phyloP scores from a whole-genome alignment of 179 eudicot species.

The Carnegiea gigantea region DNA sequence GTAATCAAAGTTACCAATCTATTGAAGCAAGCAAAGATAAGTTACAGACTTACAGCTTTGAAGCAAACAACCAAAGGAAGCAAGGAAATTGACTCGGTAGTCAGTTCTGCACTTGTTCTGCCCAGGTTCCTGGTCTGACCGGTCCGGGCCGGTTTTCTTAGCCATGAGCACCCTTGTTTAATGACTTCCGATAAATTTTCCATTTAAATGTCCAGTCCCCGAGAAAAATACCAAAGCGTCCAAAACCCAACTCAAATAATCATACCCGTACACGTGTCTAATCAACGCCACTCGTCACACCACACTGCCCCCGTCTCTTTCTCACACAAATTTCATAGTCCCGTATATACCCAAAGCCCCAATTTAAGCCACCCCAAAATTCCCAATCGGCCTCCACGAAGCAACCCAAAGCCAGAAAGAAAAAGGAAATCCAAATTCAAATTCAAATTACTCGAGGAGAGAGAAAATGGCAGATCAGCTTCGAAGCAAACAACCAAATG shows the following conservation, averaged over 20 bases:
- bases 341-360: neutral
- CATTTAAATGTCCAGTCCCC: neutral
- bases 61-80: too few relatives aligned
- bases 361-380: neutral
- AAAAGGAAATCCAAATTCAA: neutral
- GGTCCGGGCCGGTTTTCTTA: too few relatives aligned
- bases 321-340: neutral
- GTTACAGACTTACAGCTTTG: too few relatives aligned
- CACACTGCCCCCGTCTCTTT: neutral
- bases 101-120: too few relatives aligned
- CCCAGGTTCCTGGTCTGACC: too few relatives aligned
- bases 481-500: too few relatives aligned
- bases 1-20: too few relatives aligned
- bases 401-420: too few relatives aligned
- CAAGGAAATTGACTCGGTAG: too few relatives aligned
- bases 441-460: neutral
- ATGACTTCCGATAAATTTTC: neutral
- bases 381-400: too few relatives aligned
- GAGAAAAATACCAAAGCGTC: neutral
- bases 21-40: too few relatives aligned
- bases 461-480: slow-evolving; percentile 29
- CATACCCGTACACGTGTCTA: neutral
- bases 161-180: neutral
- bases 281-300: neutral
- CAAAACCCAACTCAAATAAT: neutral